phyloP scores from a whole-genome alignment of 345 rosid species.

The Dipteronia dyeriana region DNA sequence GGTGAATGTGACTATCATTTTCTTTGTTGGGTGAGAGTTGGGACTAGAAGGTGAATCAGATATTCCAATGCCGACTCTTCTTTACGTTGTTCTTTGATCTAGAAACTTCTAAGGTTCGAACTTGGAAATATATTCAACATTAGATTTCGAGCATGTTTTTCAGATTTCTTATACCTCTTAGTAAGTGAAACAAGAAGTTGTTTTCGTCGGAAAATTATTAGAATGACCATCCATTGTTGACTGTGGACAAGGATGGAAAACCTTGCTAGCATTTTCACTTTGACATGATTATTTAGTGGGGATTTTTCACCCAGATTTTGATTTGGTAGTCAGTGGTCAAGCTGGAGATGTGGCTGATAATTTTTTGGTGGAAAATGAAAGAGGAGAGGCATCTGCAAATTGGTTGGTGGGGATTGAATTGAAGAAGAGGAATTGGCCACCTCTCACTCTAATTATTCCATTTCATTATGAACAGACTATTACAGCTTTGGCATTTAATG shows the following conservation, averaged over 20 bases:
- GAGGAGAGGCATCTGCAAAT: background rate
- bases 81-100: background rate
- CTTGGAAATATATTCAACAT: background rate
- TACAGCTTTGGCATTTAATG: background rate
- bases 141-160: background rate
- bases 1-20: background rate
- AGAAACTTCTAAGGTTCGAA: background rate
- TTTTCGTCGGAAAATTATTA: too few species aligned
- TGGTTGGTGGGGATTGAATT: background rate
- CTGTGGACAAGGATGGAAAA: background rate
- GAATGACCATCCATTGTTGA: background rate
- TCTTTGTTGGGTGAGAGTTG: background rate
- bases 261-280: too few species aligned
- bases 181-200: too few species aligned
- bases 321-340: background rate
- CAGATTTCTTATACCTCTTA: background rate
- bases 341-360: background rate
- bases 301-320: background rate
- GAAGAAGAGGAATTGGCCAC: background rate
- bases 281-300: background rate
- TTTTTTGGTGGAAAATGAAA: background rate
- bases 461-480: background rate
- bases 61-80: background rate
- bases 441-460: background rate
- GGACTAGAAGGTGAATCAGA: slow-evolving; percentile 12